These are phyloP conservation scores for Microcyclosporella mali DNA, from an alignment of 2,329 filamentous ascomycete species.

Conservation along the genomic window DNA sequence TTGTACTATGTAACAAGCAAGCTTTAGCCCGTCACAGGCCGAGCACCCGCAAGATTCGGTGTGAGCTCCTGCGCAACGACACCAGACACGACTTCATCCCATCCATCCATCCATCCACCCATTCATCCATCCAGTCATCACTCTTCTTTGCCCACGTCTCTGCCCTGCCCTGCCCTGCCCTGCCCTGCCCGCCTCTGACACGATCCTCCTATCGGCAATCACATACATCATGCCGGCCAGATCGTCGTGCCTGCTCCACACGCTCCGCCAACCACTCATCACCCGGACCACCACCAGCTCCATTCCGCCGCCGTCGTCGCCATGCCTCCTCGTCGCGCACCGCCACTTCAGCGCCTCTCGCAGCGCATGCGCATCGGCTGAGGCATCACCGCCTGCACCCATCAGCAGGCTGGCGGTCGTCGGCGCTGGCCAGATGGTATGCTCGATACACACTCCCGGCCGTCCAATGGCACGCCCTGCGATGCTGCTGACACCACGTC, in stretches of 20 bases:
- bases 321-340: constrained; percentile 15
- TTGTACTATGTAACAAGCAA: too few relatives aligned
- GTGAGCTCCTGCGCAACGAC: too few relatives aligned
- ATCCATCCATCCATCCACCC: constrained; percentile 1
- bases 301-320: background rate
- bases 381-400: constrained; percentile 56
- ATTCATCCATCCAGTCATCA: too few relatives aligned
- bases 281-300: too few relatives aligned
- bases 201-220: background rate
- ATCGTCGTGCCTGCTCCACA: constrained; percentile 7
- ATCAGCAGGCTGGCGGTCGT: constrained; percentile 87
- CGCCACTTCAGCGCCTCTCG: constrained; percentile 61
- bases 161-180: background rate
- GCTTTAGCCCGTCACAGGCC: background rate
- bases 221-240: constrained; percentile 8
- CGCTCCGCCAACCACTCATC: background rate
- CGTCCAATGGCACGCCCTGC: constrained; percentile 6
- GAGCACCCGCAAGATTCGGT: constrained; percentile 1
- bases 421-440: constrained; percentile 86
- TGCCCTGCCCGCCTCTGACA: background rate
- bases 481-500: constrained; percentile 17
- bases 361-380: constrained; percentile 30
- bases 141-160: background rate
- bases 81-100: constrained; percentile 1
- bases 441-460: background rate